Base-by-base conservation (phyloP, 164 flowering plant species). In the Taxillus chinensis region DNA sequence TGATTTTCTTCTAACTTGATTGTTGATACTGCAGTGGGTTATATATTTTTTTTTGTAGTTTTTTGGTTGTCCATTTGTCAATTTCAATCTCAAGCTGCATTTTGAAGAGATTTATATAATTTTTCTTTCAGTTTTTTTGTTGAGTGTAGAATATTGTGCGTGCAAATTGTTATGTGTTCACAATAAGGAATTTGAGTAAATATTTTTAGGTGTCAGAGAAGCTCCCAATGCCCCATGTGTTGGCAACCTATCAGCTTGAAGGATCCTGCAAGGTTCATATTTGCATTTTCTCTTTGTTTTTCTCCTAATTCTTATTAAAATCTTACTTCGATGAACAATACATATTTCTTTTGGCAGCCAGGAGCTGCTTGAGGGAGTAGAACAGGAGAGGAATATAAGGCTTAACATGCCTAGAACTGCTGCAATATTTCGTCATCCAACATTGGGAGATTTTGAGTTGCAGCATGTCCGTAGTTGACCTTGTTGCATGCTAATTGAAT, bases 221-320 rank as follows among this genome's bases (percentile, higher is more conserved):
- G 81, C 64, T 75, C 81, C 39, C 71, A 78, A 39, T 78, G 81
- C 57, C 81, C 81, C 15, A 79, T 79, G 82, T 79, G 80, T 66
- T 79, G 27, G 80, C 82, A 76, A 42, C 37, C 75, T 45, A 74
- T 79, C 57, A 74, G 78, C 46, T 56, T 79, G 68, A 79, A 79
- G 74, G 82, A 79, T 62, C 68, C 82, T 11, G 15, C 59, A 39
- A 70, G 81, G 81, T 78, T 61, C 9, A 17, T 39, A 11, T 60
- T 41, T 17, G 11, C 39, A n/a, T 15, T 51, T 17, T 16, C 41
- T 3, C 27, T 57, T 41, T 3, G 9, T 12, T n/a, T 57, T 40
- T 4, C 39, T 14, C 3, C 41, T 58, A 3, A 12, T 3, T 8
- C 16, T 37, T 3, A 9, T 58, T 41, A 54, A 17, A n/a, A 27